Evolutionary conservation across 169 alveolate genomes (phyloP), one percentile per base, ranked within the genome.

Genomic region (Perkinsus chesapeaki): DNA sequence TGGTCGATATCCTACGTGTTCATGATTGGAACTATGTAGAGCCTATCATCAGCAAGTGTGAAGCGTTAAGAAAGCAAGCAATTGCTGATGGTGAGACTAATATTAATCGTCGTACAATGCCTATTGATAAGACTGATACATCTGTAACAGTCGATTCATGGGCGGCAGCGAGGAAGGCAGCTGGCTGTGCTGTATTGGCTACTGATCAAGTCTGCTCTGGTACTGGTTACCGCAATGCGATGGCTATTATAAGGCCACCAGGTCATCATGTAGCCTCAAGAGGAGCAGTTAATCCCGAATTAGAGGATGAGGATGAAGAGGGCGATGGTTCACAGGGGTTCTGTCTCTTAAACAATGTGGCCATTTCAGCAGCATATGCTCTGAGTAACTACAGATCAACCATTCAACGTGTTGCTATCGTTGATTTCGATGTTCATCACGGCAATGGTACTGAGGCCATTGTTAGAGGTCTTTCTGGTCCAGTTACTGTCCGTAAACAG

Each of bases 361-460:
- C 99, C 38, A 98, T 99, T 39, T 99, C 99, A 0, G 99, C 99
- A 0, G 99, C 99, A 9, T 99, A 99, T 92, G 99, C 99, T 48
- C 98, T 73, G 37, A 73, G 39, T 39, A 73, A 31, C 39, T 38
- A 38, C 39, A 73, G 39, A 39, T 73, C 39, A 34, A 93, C 98
- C 39, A 97, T 98, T 19, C 96, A 98, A 91, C 97, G 98, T 94
- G 98, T 99, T 0, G 99, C 99, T 0, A 98, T 99, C 73, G 96
- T 99, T 60, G 99, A 99, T 94, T 99, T 99, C 96, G 99, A 99
- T 92, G 99, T 99, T 16, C 99, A 99, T 95, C 99, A 99, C 95
- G 99, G 99, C 27, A 99, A 99, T 95, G 99, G 99, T n/a, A 99
- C 99, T 3, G 99, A 99, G 92, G 99, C 98, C 92, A 98, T 98